These are phyloP conservation scores for Deuterostichococcus epilithicus DNA, from an alignment of 139 green algal genomes.

Conservation along the genomic window DNA sequence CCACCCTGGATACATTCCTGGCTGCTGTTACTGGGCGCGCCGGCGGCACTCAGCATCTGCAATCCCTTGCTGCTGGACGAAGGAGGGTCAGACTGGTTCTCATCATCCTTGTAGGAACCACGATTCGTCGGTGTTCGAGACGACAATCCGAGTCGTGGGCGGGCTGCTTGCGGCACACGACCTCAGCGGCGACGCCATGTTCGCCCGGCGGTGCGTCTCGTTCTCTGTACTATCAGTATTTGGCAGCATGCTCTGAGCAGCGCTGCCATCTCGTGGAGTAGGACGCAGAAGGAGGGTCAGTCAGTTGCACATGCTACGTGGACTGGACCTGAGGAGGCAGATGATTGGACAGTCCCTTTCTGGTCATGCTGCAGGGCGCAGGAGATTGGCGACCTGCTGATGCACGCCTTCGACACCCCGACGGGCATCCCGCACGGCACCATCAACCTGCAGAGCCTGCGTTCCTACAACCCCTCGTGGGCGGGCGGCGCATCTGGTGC, in stretches of 20 bases:
- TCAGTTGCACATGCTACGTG: not conserved
- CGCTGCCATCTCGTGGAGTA: no score
- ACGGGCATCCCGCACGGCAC: conserved; percentile 57
- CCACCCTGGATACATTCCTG: not conserved
- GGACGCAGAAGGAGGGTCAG: no score
- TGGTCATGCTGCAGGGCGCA: conserved; percentile 21
- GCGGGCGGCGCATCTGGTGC: conserved; percentile 13
- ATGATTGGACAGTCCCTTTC: no score
- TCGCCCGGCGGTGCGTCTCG: conserved; percentile 22
- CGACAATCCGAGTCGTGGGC: conserved; percentile 57
- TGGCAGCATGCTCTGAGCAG: not conserved
- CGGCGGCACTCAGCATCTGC: no score
- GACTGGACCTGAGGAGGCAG: no score
- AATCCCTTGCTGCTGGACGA: no score
- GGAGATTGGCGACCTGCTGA: conserved; percentile 48
- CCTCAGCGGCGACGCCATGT: conserved; percentile 46
- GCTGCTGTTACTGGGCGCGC: no score
- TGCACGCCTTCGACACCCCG: conserved; percentile 68
- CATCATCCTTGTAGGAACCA: conserved; percentile 8
- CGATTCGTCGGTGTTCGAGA: conserved; percentile 56
- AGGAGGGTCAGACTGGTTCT: no score
- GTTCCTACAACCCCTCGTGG: conserved; percentile 39
- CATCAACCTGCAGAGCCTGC: conserved; percentile 44
- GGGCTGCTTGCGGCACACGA: conserved; percentile 63
- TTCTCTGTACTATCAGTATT: not conserved